These are phyloP conservation scores for Hamigera avellanea DNA, from an alignment of 495 filamentous ascomycete genomes.

Conservation along the genomic window DNA sequence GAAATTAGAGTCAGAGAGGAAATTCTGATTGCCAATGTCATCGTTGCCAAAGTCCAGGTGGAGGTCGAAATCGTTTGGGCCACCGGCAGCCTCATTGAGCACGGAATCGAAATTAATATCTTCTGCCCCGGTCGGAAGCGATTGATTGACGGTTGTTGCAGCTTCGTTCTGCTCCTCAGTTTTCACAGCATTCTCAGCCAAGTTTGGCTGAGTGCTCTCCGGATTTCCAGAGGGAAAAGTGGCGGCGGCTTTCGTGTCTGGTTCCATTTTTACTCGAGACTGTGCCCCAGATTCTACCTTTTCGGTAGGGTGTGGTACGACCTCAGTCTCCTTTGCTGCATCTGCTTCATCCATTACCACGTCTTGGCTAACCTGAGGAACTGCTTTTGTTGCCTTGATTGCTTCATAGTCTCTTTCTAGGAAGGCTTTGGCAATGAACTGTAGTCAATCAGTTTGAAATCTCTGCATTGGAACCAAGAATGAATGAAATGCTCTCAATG, in stretches of 20 bases:
- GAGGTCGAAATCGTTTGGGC: slow-evolving; percentile 31
- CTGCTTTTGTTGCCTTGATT: slow-evolving; percentile 23
- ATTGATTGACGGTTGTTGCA: slow-evolving; percentile 8
- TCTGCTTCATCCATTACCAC: slow-evolving; percentile 20
- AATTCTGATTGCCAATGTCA: slow-evolving; percentile 31
- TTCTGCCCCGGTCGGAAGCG: slow-evolving; percentile 10
- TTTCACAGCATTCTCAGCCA: slow-evolving; percentile 13
- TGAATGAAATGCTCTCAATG: too few relatives aligned
- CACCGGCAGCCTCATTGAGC: slow-evolving; percentile 19
- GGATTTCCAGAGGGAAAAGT: slow-evolving; percentile 6
- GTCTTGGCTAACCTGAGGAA: slow-evolving; percentile 18
- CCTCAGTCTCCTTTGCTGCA: slow-evolving; percentile 7
- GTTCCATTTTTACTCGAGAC: neutral
- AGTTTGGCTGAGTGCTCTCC: slow-evolving; percentile 3
- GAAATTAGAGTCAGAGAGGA: slow-evolving; percentile 28
- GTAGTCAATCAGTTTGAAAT: slow-evolving; percentile 12
- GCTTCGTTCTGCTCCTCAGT: slow-evolving; percentile 12
- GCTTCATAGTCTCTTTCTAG: slow-evolving; percentile 34
- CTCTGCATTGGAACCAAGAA: too few relatives aligned
- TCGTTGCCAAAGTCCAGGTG: slow-evolving; percentile 36
- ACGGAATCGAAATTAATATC: slow-evolving; percentile 31
- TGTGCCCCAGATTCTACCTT: neutral
- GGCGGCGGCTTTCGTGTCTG: slow-evolving; percentile 8
- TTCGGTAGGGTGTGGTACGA: slow-evolving; percentile 2
- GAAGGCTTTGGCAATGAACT: slow-evolving; percentile 37